Base-by-base conservation (phyloP, 306 rosid genomes). In the Begonia peltatifolia region DNA sequence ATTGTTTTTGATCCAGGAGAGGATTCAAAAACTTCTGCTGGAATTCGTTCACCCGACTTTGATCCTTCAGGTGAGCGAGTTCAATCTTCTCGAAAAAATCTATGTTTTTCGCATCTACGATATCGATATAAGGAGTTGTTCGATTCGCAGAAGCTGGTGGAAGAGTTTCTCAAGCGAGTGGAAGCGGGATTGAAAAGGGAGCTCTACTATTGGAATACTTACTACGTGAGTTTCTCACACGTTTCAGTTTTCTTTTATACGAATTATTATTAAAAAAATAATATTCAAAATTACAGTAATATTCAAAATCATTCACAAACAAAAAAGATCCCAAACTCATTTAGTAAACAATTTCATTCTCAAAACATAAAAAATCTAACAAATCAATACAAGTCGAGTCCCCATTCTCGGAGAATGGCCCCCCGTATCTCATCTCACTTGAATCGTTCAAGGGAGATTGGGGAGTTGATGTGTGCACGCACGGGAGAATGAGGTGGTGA, bases 131-230 rank as follows among this genome's bases (percentile, higher is more conserved):
- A 30, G 4, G 36, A 30, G 5, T 30, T 30, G 69, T 41, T 50
- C 57, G 44, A 71, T 48, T 25, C 64, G 80, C 85, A 89, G 97
- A 89, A 74, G 72, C 84, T 84, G 0, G 85, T 80, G 68, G 94
- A 84, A 65, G 76, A 82, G 46, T 76, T 89, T 47, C 75, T 82
- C 9, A 80, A 68, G 56, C 73, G 79, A 80, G 65, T 64, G 38
- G 95, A 78, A 0, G 53, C 23, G 57, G 65, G 63, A 58, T 58
- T 72, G 30, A 89, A 62, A 61, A 78, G 94, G 72, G 94, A 84
- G 56, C 72, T 89, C 46, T 82, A 79, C 59, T 84, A 84, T 43
- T 89, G 95, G 95, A 93, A 82, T 70, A 87, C 84, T 48, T 89
- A 82, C 60, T 89, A 89, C 70, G 97, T 84, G 68, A 80, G 87